These are phyloP conservation scores for Fomitopsis schrenkii DNA, from an alignment of 1,284 basidiomycete species.

Conservation along the genomic window DNA sequence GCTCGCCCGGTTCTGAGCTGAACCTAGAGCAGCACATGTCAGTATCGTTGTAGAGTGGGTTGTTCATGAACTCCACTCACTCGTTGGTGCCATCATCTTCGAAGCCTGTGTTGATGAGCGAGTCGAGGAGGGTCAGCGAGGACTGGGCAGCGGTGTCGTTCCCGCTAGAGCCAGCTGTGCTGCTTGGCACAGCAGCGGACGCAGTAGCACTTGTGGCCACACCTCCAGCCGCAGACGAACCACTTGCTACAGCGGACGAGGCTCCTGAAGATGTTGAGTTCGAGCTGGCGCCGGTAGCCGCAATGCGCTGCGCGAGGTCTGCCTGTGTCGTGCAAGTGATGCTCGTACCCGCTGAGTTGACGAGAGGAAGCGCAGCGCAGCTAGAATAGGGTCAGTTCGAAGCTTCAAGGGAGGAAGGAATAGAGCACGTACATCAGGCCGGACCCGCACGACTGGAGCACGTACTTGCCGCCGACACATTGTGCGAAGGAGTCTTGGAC, in stretches of 20 bases:
- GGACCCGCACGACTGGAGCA: slow-evolving; percentile 35
- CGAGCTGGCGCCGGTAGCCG: slow-evolving; percentile 34
- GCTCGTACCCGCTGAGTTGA: slow-evolving; percentile 38
- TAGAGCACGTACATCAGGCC: slow-evolving; percentile 37
- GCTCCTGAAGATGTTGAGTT: slow-evolving; percentile 1
- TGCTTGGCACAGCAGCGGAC: not conserved
- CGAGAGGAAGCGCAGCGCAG: slow-evolving; percentile 51
- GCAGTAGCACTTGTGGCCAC: slow-evolving; percentile 7
- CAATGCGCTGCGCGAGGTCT: slow-evolving; percentile 36
- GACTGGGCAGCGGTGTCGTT: slow-evolving; percentile 24
- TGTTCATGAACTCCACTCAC: slow-evolving; percentile 7
- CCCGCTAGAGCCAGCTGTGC: not conserved
- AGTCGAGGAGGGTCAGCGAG: slow-evolving; percentile 25
- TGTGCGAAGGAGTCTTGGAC: slow-evolving; percentile 42
- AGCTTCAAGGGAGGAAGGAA: not conserved
- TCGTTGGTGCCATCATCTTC: slow-evolving; percentile 36
- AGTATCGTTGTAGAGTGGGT: not conserved
- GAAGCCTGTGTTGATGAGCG: slow-evolving; percentile 26
- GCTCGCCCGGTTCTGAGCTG: slow-evolving; percentile 38
- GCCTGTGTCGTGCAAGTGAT: slow-evolving; percentile 42
- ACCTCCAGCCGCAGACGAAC: slow-evolving; percentile 9
- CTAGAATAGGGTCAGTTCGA: slow-evolving; percentile 22
- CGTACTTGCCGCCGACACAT: slow-evolving; percentile 46
- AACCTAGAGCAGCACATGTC: not conserved
- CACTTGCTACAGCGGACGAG: slow-evolving; percentile 1